Conservation (phyloP, 169 alveolate genomes). For the Perkinsus marinus region DNA sequence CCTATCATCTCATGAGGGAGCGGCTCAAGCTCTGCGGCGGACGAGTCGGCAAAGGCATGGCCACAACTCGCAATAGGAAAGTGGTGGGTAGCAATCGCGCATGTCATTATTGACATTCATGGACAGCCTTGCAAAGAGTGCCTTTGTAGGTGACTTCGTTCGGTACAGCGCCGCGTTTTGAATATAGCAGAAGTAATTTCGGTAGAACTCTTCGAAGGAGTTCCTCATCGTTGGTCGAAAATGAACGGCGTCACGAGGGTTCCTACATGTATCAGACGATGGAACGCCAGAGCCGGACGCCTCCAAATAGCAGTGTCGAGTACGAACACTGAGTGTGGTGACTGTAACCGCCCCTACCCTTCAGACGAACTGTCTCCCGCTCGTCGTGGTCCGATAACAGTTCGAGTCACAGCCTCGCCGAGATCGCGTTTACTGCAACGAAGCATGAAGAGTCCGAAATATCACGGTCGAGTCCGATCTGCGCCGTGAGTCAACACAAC, state of each 20-base stretch:
- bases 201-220: background rate
- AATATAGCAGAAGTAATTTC: background rate
- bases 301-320: background rate
- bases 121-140: background rate
- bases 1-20: background rate
- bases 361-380: too few relatives aligned
- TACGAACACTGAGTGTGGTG: background rate
- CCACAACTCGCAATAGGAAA: background rate
- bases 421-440: too few relatives aligned
- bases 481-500: too few relatives aligned
- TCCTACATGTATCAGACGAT: background rate
- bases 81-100: background rate
- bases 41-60: background rate
- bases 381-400: too few relatives aligned
- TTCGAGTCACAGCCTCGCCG: too few relatives aligned
- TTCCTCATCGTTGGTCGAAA: background rate
- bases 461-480: too few relatives aligned
- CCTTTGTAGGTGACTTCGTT: background rate
- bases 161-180: background rate
- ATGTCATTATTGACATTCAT: background rate
- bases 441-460: too few relatives aligned
- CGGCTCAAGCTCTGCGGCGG: background rate
- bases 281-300: background rate
- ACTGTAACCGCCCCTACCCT: too few relatives aligned
- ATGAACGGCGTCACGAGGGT: background rate